Percentiles rank a stretch among this genome's conserved stretches.
Evolutionary conservation across 129 eudicot genomes (phyloP).

Genomic region (Solidago caesia): DNA sequence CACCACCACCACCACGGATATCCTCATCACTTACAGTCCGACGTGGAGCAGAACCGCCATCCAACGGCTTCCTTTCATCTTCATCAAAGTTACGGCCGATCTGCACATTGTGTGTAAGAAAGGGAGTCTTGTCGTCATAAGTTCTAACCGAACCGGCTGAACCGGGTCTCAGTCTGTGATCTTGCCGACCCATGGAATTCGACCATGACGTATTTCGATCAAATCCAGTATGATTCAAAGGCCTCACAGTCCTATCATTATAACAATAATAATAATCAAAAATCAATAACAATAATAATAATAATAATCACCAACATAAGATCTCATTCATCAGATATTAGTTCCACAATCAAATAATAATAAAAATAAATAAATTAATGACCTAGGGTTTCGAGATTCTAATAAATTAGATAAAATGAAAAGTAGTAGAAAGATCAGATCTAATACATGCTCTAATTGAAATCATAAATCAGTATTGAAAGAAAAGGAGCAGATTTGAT

Average conservation of each 20-base stretch:
- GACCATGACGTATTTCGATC: conserved; percentile 67
- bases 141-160: conserved; percentile 76
- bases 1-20: conserved; percentile 25
- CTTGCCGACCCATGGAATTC: conserved; percentile 63
- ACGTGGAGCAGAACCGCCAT: conserved; percentile 63
- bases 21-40: conserved; percentile 74
- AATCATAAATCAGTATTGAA: neutral
- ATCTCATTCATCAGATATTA: neutral
- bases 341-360: too few relatives aligned
- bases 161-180: conserved; percentile 74
- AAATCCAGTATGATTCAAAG: conserved; percentile 59
- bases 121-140: conserved; percentile 71
- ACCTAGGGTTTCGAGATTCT: conserved; percentile 39
- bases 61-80: conserved; percentile 91
- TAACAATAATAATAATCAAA: neutral
- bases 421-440: conserved; percentile 28
- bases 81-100: conserved; percentile 92
- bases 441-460: conserved; percentile 9
- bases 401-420: conserved; percentile 20
- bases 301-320: neutral
- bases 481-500: conserved; percentile 3
- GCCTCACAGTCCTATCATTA: conserved; percentile 59
- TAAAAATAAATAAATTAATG: neutral
- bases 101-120: conserved; percentile 45
- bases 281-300: neutral